phyloP scores from a whole-genome alignment of 768 basidiomycete genomes.

The Chalciporus sphaerocephalus region DNA sequence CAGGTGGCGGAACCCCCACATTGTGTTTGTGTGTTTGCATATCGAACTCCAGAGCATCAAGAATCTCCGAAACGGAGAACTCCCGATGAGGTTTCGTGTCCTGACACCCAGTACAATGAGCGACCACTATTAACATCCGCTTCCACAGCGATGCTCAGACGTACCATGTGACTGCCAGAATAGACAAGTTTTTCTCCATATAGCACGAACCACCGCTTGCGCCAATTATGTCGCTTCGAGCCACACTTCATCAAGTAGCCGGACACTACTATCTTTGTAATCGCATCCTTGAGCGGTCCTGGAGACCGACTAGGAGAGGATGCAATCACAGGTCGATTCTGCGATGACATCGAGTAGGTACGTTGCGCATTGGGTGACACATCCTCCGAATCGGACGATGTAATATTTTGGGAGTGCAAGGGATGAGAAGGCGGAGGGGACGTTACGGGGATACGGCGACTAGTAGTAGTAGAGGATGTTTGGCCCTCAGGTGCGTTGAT shows the following conservation, averaged over 20 bases:
- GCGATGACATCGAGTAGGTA: conserved; percentile 43
- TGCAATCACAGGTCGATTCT: conserved; percentile 37
- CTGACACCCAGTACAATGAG: conserved; percentile 38
- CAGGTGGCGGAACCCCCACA: conserved; percentile 30
- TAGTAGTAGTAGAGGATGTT: conserved; percentile 20
- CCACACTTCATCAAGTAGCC: conserved; percentile 98
- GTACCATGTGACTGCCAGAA: conserved; percentile 91
- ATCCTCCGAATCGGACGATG: conserved; percentile 80
- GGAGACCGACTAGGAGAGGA: conserved; percentile 43
- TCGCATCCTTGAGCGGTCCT: conserved; percentile 45
- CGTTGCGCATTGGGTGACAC: conserved; percentile 45
- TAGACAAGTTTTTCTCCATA: conserved; percentile 85
- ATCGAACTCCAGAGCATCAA: conserved; percentile 90
- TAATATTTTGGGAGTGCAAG: conserved; percentile 46
- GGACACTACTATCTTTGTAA: conserved; percentile 70
- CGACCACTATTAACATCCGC: conserved; percentile 8
- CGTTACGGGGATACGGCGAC: conserved; percentile 35
- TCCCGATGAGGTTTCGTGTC: conserved; percentile 86
- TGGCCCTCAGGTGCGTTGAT: conserved; percentile 47
- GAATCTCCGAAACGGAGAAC: conserved; percentile 78
- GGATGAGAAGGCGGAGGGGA: conserved; percentile 47
- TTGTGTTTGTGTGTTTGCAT: conserved; percentile 52
- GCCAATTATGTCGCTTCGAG: conserved; percentile 88
- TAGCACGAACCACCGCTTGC: conserved; percentile 96
- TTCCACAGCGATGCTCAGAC: conserved; percentile 27